phyloP scores from a whole-genome alignment of 2,329 filamentous ascomycete genomes.

The Penicillium sclerotigenum region DNA sequence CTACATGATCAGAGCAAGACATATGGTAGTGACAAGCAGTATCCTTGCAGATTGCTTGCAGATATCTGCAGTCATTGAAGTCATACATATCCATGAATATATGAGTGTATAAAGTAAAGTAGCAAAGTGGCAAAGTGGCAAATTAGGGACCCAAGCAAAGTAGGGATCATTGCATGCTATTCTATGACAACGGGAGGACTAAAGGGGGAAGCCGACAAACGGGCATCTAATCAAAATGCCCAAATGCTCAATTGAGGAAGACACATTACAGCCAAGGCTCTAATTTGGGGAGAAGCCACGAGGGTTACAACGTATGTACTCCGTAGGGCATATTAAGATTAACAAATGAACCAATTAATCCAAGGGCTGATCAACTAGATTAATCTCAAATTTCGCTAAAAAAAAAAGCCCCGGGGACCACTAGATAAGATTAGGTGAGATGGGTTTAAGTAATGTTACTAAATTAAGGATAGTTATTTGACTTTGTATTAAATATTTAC shows the following conservation, averaged over 20 bases:
- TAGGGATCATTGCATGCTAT: conserved; percentile 5
- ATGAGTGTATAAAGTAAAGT: not conserved
- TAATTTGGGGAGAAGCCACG: not conserved
- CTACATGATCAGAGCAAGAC: not conserved
- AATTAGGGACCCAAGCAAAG: not conserved
- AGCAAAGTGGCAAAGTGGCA: too few relatives aligned
- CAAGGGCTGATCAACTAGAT: not conserved
- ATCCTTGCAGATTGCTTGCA: not conserved
- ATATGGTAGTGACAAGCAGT: conserved; percentile 7
- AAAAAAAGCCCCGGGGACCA: not conserved
- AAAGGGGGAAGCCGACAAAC: conserved; percentile 18
- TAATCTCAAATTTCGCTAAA: conserved; percentile 1
- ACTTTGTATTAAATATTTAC: too few relatives aligned
- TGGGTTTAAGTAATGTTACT: too few relatives aligned
- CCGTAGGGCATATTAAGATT: not conserved
- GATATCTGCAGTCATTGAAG: not conserved
- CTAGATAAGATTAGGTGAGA: not conserved
- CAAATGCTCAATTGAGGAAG: conserved; percentile 9
- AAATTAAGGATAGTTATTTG: too few relatives aligned
- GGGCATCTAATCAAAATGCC: conserved; percentile 12
- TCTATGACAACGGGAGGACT: conserved; percentile 13
- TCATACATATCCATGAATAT: not conserved
- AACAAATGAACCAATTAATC: not conserved
- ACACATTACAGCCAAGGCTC: not conserved
- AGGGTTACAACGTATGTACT: not conserved